Evolutionary conservation across 768 basidiomycete species (phyloP).

Genomic region (Suillus cothurnatus): DNA sequence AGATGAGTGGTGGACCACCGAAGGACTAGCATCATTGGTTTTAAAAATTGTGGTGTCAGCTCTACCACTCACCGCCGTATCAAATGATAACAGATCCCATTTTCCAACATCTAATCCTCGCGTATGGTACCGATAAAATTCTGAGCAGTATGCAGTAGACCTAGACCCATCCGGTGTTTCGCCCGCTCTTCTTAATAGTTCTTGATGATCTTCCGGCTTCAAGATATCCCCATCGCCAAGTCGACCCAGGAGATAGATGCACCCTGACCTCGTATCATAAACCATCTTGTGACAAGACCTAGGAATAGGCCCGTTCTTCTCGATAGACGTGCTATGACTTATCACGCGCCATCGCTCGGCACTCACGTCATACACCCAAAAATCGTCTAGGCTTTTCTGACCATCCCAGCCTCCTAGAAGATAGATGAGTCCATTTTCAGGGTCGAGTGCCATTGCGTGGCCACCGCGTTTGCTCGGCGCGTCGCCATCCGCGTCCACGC

Average conservation of each 20-base stretch:
- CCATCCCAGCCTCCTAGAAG: conserved; percentile 84
- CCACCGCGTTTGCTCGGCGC: conserved; percentile 71
- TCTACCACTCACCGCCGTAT: conserved; percentile 57
- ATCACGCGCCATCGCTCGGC: conserved; percentile 64
- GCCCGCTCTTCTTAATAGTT: conserved; percentile 35
- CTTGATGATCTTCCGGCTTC: conserved; percentile 30
- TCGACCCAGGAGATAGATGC: conserved; percentile 74
- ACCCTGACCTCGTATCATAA: conserved; percentile 70
- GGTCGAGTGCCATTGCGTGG: conserved; percentile 82
- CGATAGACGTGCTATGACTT: conserved; percentile 53
- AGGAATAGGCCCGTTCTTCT: conserved; percentile 67
- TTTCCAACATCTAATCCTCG: conserved; percentile 59
- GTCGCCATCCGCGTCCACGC: conserved; percentile 64
- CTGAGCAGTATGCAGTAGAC: conserved; percentile 50
- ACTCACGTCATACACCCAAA: conserved; percentile 71
- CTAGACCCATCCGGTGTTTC: conserved; percentile 20
- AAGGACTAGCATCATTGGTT: conserved; percentile 44
- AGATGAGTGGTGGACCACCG: conserved; percentile 72
- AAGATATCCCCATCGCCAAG: conserved; percentile 56
- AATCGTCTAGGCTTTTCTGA: conserved; percentile 69
- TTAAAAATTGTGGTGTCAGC: background rate
- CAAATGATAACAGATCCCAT: conserved; percentile 72
- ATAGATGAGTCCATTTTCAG: conserved; percentile 62
- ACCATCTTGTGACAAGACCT: conserved; percentile 84
- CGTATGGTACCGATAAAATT: conserved; percentile 79